A percentile compares a stretch with the other conserved stretches of the same genome.
Conservation (phyloP, 139 green algal species). For the Ostreobium quekettii region DNA sequence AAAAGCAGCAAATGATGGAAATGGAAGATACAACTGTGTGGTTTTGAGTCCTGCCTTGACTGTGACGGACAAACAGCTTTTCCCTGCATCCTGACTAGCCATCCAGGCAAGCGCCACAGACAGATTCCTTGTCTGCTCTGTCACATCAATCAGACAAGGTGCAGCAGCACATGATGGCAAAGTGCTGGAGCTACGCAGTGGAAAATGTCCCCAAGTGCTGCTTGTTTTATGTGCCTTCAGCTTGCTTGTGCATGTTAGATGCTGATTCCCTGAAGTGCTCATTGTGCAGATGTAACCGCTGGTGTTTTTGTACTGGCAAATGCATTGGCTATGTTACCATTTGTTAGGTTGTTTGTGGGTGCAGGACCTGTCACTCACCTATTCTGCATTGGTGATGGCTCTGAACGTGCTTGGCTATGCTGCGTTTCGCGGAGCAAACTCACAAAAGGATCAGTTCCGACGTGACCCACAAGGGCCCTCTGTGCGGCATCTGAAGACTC, state of each 20-base stretch:
- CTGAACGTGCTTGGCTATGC: conserved; percentile 78
- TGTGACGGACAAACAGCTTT: too few species aligned
- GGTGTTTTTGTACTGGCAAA: background rate
- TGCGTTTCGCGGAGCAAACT: conserved; percentile 90
- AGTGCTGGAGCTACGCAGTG: too few species aligned
- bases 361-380: conserved; percentile 21
- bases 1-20: too few species aligned
- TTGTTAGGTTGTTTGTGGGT: conserved; percentile 28
- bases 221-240: background rate
- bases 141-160: too few species aligned
- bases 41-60: too few species aligned
- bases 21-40: too few species aligned
- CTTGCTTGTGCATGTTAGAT: background rate
- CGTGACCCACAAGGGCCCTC: conserved; percentile 52
- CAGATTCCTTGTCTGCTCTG: too few species aligned
- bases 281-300: background rate
- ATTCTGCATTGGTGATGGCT: conserved; percentile 37
- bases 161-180: too few species aligned
- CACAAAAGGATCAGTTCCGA: conserved; percentile 87
- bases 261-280: background rate
- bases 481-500: conserved; percentile 64
- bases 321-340: background rate
- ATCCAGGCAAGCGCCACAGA: too few species aligned
- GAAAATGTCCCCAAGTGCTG: too few species aligned
- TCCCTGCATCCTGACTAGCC: too few species aligned